These are phyloP conservation scores for Linanthus parryae DNA, from an alignment of 148 eudicot genomes.

Conservation along the genomic window DNA sequence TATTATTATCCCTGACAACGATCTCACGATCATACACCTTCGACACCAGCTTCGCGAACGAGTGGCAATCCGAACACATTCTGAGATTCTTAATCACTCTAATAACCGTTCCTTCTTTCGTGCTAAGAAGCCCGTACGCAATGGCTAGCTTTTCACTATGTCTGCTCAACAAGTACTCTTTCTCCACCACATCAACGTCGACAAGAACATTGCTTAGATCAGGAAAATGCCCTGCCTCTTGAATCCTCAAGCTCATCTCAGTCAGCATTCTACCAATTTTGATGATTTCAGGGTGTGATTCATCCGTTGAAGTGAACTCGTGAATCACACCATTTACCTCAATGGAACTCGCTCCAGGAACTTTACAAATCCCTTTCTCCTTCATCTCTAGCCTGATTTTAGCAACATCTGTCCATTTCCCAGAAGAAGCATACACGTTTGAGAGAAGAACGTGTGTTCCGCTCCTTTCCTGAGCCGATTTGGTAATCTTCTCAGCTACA, in stretches of 20 bases:
- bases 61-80: conserved; percentile 36
- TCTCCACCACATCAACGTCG: conserved; percentile 27
- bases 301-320: conserved; percentile 32
- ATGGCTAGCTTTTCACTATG: conserved; percentile 33
- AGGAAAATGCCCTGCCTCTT: conserved; percentile 23
- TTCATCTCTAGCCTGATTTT: conserved; percentile 29
- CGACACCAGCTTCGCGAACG: conserved; percentile 25
- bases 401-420: conserved; percentile 30
- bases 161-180: conserved; percentile 22
- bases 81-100: conserved; percentile 32
- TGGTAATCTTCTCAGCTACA: conserved; percentile 16
- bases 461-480: conserved; percentile 8
- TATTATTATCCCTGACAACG: conserved; percentile 24
- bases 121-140: conserved; percentile 25
- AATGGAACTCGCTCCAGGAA: conserved; percentile 32
- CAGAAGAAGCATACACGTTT: conserved; percentile 32
- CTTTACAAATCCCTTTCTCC: conserved; percentile 22
- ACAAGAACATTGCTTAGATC: conserved; percentile 25
- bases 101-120: conserved; percentile 19
- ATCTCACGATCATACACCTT: conserved; percentile 23
- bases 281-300: conserved; percentile 15
- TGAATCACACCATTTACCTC: conserved; percentile 25
- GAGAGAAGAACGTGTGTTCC: conserved; percentile 31
- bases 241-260: conserved; percentile 17
- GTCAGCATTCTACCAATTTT: conserved; percentile 13